Evolutionary conservation across 495 filamentous ascomycete genomes (phyloP).

Genomic region (Talaromyces thailandensis): DNA sequence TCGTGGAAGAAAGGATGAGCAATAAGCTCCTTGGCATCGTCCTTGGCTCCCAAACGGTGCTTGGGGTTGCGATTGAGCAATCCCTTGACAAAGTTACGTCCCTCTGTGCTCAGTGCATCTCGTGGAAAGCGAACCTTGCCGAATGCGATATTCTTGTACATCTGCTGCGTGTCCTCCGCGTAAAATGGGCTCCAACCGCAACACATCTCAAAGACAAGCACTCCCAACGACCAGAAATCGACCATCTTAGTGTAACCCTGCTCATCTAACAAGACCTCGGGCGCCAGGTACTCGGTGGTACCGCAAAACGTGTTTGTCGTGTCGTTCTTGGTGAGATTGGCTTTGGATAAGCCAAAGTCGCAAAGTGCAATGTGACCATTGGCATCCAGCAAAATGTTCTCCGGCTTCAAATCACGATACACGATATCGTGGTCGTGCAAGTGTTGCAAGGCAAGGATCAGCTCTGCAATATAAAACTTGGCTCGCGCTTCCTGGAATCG

Average conservation of each 20-base stretch:
- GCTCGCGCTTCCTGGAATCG: slow-evolving; percentile 90
- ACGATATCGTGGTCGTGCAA: slow-evolving; percentile 96
- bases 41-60: slow-evolving; percentile 82
- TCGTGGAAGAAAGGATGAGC: slow-evolving; percentile 90
- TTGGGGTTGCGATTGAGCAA: slow-evolving; percentile 94
- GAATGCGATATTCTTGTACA: slow-evolving; percentile 99
- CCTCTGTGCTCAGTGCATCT: slow-evolving; percentile 87
- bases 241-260: slow-evolving; percentile 99
- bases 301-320: slow-evolving; percentile 99
- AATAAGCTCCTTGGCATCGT: slow-evolving; percentile 92
- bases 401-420: slow-evolving; percentile 84
- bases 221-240: slow-evolving; percentile 97
- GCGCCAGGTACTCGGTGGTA: slow-evolving; percentile 94
- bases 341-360: slow-evolving; percentile 92
- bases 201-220: slow-evolving; percentile 98
- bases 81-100: slow-evolving; percentile 95
- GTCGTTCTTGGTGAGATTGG: slow-evolving; percentile 88
- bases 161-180: slow-evolving; percentile 97
- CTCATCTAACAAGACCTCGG: slow-evolving; percentile 91
- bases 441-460: slow-evolving; percentile 91
- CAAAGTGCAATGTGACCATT: slow-evolving; percentile 81
- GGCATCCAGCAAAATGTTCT: slow-evolving; percentile 77
- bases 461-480: slow-evolving; percentile 98
- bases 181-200: slow-evolving; percentile 99
- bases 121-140: slow-evolving; percentile 95